Evolutionary conservation across 148 eudicot genomes (phyloP).

Genomic region (Silene uniflora): DNA sequence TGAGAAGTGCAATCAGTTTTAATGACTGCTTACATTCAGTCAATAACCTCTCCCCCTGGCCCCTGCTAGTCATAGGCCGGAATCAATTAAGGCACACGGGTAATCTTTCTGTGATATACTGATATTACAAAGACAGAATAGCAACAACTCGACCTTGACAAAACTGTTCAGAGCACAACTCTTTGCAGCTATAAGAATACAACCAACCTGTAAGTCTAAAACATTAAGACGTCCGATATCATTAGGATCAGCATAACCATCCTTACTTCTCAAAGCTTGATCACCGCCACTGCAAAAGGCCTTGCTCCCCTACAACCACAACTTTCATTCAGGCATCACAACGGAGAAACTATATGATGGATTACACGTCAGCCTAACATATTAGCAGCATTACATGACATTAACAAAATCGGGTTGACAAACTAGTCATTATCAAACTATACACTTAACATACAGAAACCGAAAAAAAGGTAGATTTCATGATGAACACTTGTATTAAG

Average conservation of each 20-base stretch:
- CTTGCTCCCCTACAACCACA: conserved; percentile 64
- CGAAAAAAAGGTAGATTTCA: neutral
- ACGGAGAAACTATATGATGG: neutral
- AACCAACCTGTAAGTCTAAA: conserved; percentile 76
- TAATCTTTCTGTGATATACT: no score
- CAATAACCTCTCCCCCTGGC: no score
- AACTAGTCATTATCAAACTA: neutral
- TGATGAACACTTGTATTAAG: neutral
- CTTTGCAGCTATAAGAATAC: neutral
- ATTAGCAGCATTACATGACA: neutral
- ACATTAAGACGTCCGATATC: conserved; percentile 83
- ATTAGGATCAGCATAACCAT: conserved; percentile 76
- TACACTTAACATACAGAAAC: no score
- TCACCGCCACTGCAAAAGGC: conserved; percentile 99
- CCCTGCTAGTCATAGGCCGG: no score
- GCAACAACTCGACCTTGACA: no score
- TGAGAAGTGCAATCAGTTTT: no score
- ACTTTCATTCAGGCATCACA: neutral
- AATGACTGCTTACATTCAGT: no score
- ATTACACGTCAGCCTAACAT: neutral
- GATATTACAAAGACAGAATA: neutral
- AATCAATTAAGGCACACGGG: no score
- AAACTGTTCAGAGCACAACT: neutral
- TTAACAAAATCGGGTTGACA: neutral
- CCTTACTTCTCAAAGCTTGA: conserved; percentile 70